Conservation (phyloP, 2,329 filamentous ascomycete genomes). For the Diaporthe citriasiana region DNA sequence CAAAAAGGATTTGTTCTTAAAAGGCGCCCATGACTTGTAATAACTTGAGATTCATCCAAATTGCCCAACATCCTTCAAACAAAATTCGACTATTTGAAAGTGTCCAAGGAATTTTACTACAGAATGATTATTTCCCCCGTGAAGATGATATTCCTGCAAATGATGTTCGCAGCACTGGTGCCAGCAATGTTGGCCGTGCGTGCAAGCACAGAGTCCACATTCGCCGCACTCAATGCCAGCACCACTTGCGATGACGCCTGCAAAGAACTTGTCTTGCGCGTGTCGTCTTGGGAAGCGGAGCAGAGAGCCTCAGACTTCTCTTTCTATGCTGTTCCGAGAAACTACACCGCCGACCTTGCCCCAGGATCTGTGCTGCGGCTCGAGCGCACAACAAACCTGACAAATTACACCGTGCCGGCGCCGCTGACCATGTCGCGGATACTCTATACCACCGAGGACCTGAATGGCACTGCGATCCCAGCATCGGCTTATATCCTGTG, state of each 20-base stretch:
- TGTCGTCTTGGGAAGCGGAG: neutral
- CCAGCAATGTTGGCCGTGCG: neutral
- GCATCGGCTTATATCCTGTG: conserved; percentile 65
- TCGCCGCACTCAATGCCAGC: neutral
- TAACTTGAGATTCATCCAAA: neutral
- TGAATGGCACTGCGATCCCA: conserved; percentile 61
- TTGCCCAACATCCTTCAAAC: neutral
- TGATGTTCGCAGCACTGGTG: neutral
- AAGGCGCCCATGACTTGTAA: neutral
- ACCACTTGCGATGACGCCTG: conserved; percentile 1
- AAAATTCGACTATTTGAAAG: too few relatives aligned
- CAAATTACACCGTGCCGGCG: conserved; percentile 4
- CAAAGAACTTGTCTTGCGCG: neutral
- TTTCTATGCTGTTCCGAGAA: neutral
- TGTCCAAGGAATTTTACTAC: neutral
- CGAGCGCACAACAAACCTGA: conserved; percentile 3
- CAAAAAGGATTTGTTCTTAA: neutral
- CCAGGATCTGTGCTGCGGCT: neutral
- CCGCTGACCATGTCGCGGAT: conserved; percentile 60
- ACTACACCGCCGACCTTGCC: conserved; percentile 14
- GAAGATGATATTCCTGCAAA: neutral
- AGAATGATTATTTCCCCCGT: fast-evolving
- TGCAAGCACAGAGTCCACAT: neutral
- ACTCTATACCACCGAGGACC: conserved; percentile 60
- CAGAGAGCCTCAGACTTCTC: conserved; percentile 17